phyloP scores from a whole-genome alignment of 305 asterid genomes.

The Solanum hybrid region DNA sequence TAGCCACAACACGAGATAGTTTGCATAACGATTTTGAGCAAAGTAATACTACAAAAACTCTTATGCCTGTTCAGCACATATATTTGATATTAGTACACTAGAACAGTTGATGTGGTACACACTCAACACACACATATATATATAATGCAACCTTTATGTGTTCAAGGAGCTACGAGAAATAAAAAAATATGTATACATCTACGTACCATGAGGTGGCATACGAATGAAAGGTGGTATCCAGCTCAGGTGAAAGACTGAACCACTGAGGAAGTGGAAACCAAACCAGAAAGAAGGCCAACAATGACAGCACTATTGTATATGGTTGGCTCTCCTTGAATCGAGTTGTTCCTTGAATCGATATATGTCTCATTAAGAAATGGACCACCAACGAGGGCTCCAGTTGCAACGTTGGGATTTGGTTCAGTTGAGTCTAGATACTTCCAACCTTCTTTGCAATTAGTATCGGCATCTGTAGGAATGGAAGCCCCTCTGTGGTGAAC shows the following conservation, averaged over 20 bases:
- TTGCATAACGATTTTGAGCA: background rate
- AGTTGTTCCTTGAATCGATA: conserved; percentile 73
- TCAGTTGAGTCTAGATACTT: conserved; percentile 55
- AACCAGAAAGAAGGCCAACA: conserved; percentile 75
- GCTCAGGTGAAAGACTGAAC: conserved; percentile 52
- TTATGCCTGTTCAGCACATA: background rate
- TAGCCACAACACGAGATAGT: background rate
- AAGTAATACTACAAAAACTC: background rate
- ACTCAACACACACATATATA: background rate
- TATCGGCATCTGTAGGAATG: conserved; percentile 48
- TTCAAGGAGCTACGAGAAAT: background rate
- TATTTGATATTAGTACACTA: background rate
- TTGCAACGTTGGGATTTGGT: conserved; percentile 81
- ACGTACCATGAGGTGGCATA: background rate
- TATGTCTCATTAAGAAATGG: conserved; percentile 77
- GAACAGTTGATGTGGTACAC: background rate
- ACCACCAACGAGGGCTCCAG: conserved; percentile 89
- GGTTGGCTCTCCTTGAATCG: conserved; percentile 89
- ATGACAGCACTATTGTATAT: conserved; percentile 76
- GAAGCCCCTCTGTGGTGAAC: conserved; percentile 96
- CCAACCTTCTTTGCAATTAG: conserved; percentile 83
- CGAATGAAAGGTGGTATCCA: background rate
- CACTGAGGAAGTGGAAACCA: conserved; percentile 86
- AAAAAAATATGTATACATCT: conserved; percentile 2
- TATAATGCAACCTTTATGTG: background rate